These are phyloP conservation scores for Naematelia encephala DNA, from an alignment of 768 basidiomycete genomes.

Conservation along the genomic window DNA sequence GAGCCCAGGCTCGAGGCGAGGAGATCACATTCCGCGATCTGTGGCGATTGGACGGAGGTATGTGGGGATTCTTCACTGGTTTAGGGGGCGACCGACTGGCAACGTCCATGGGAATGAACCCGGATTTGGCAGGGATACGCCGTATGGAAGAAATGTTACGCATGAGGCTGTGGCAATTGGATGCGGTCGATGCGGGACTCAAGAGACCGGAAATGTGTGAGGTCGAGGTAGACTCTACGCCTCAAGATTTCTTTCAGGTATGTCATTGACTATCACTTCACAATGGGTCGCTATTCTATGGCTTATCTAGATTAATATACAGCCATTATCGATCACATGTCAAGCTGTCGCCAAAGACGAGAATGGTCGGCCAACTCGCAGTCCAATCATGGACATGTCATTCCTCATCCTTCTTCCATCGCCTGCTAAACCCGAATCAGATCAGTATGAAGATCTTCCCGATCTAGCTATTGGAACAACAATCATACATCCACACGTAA, in stretches of 20 bases:
- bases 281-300: no score
- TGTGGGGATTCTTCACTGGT: constrained; percentile 17
- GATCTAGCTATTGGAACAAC: constrained; percentile 17
- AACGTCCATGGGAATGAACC: not conserved
- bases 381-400: constrained; percentile 11
- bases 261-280: no score
- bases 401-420: constrained; percentile 14
- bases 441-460: constrained; percentile 9
- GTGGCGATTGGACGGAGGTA: constrained; percentile 15
- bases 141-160: not conserved
- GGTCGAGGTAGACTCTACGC: not conserved
- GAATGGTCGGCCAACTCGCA: not conserved
- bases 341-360: not conserved
- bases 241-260: not conserved
- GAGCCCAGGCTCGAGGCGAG: not conserved
- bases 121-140: constrained; percentile 1
- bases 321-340: constrained; percentile 10
- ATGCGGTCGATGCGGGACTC: not conserved
- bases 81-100: not conserved
- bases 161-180: constrained; percentile 8
- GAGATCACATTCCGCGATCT: not conserved
- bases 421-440: not conserved
- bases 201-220: constrained; percentile 17
- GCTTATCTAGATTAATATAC: no score
- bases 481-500: not conserved